Conservation (phyloP, 805 yeast species). For the Candida montana region DNA sequence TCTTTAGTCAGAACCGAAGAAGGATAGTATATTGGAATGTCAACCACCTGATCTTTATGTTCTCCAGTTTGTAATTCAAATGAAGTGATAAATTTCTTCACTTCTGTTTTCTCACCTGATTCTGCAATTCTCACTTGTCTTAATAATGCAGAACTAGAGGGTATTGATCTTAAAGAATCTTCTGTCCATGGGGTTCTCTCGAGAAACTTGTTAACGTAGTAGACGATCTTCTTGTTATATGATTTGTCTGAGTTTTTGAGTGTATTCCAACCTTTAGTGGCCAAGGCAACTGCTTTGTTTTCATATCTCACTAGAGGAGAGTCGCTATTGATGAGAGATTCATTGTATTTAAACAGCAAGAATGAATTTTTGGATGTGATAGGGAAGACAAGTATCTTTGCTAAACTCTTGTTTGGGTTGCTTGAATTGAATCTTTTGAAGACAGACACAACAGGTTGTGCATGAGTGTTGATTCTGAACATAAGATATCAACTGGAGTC, state of each 20-base stretch:
- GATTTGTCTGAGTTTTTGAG: slow-evolving; percentile 48
- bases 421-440: slow-evolving; percentile 1
- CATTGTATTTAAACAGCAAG: slow-evolving; percentile 61
- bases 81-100: slow-evolving; percentile 6
- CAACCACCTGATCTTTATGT: slow-evolving; percentile 22
- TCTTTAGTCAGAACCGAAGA: slow-evolving; percentile 26
- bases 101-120: slow-evolving; percentile 11
- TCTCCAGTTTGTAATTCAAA: slow-evolving; percentile 14
- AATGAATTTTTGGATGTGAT: slow-evolving; percentile 56
- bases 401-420: slow-evolving; percentile 31
- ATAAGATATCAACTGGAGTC: background rate
- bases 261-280: slow-evolving; percentile 56
- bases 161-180: slow-evolving; percentile 66
- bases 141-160: slow-evolving; percentile 57
- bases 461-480: background rate
- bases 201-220: slow-evolving; percentile 45
- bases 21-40: slow-evolving; percentile 51
- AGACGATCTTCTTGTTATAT: slow-evolving; percentile 56
- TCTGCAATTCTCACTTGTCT: slow-evolving; percentile 24
- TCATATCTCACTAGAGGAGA: slow-evolving; percentile 37
- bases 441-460: background rate
- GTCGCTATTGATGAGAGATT: slow-evolving; percentile 26
- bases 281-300: slow-evolving; percentile 42
- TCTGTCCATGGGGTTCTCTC: slow-evolving; percentile 77
- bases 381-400: slow-evolving; percentile 68